Base-by-base conservation (phyloP, 1,139 yeast genomes). In the Candida sanyaensis region DNA sequence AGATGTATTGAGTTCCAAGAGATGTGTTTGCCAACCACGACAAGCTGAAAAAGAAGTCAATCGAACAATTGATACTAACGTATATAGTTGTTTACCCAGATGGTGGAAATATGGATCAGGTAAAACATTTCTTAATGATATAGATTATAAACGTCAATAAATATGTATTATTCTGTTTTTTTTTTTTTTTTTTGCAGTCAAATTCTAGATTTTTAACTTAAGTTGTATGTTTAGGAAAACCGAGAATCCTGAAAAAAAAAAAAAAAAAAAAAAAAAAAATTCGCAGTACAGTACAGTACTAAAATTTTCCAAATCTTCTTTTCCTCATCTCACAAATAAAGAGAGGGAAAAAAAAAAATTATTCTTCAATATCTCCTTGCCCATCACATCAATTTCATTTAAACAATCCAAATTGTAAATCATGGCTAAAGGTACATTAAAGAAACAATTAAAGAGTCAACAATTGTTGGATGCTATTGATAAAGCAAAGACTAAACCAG, bases 71-170 rank as follows among this genome's bases (percentile, higher is more conserved):
- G 96, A 89, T 61, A 72, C 82, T 11, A 69, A 72, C 46, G 70
- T 78, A 1, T 83, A 78, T 57, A 87, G 96, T 56, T 91, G 98
- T 66, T 67, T 91, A 50, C 81, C 88, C 38, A 73, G 86, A 55
- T 91, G 97, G 96, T 90, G 96, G 96, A 80, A 80, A 56, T 77
- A 78, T 55, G 93, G 95, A 0, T 60, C 74, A 6, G 85, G 85
- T 2, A 81, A 80, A 55, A 57, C 55, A 6, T 80, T 81, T 52
- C 55, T 79, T 30, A 74, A 75, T 50, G 80, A 78, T 39, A 52
- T 62, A 6, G 64, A 64, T 38, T 62, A 61, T 44, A 50, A 32
- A 42, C 43, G 36, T 11, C 29, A 40, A 30, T 31, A 31, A 13
- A 40, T 31, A 23, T 11, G 30, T 11, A 26, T 17, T 5, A 26